Evolutionary conservation across 768 basidiomycete species (phyloP), one percentile per base, ranked within the genome.

Genomic region (Auricularia auricula-judae): DNA sequence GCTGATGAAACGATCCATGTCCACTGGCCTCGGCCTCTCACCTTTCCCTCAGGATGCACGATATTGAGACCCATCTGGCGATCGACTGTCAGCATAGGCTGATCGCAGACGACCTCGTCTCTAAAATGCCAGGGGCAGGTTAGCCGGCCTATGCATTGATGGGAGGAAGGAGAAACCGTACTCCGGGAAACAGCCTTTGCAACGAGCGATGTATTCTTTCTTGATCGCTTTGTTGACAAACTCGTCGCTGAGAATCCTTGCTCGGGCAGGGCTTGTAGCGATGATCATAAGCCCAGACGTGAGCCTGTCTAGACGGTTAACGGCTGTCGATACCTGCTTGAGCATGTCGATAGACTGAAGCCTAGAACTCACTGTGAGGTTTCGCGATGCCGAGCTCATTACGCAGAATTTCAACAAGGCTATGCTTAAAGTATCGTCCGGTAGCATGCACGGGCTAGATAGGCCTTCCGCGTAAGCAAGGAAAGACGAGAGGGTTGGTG

Each of bases 271-370:
- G 21, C 86, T 86, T 12, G 93, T 77, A 0, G 94, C 93, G 62
- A 98, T 77, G 69, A 99, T 89, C 93, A 99, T 94, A 54, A 98
- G 78, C 5, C 97, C 97, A 0, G 92, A 94, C 0, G 97, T 98
- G 34, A 98, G 79, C 63, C 97, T 82, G 75, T 99, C 97, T 63
- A 99, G 78, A 64, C 97, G 84, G 72, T 98, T 99, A 23, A 93
- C 89, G 65, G 96, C 96, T 98, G 72, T n/a, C 35, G 44, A 36
- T 39, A 36, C 63, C 39, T 63, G 47, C 43, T 29, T 1, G 36
- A 12, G 14, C 18, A 2, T 36, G 62, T 2, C 59, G n/a, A 21
- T 44, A 7, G 12, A 29, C 3, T 2, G 16, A 18, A 5, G 12
- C 53, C 14, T 33, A 4, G 18, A 51, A 82, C 92, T 54, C 67